Evolutionary conservation across 2,329 filamentous ascomycete species (phyloP), one percentile per base, ranked within the genome.

Genomic region (Penicillium concentricum): DNA sequence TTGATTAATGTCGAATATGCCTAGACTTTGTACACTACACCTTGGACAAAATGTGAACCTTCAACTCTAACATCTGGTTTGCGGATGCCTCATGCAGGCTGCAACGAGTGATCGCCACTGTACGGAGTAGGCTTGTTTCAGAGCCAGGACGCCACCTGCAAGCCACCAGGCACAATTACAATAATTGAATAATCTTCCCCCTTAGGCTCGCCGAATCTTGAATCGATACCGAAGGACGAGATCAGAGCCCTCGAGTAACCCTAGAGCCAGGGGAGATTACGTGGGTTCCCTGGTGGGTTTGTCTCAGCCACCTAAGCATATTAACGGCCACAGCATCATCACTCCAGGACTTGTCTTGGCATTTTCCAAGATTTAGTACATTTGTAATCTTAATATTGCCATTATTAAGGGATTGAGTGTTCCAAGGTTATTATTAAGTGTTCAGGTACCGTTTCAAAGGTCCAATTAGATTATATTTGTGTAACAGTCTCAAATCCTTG

Each of bases 161-260:
- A 56, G 48, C 48, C 54, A 56, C 48, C 54, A 56, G 54, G 54
- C 12, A 52, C 54, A 51, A 46, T 43, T 10, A 30, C 30, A 35
- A 50, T 47, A 38, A 49, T 54, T 30, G 16, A 53, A 20, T 30
- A 9, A 28, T 22, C 22, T 18, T 32, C 20, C 22, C 18, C 35
- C 35, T 16, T 9, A 5, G 24, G 30, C 15, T 52, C 30, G 32
- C 30, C n/a, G 16, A 22, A 37, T 44, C 16, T 38, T 22, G 13
- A 55, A 20, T 37, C 37, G 12, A 20, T 2, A n/a, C n/a, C n/a
- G n/a, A n/a, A n/a, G n/a, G n/a, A n/a, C n/a, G n/a, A n/a, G n/a
- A n/a, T n/a, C n/a, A n/a, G n/a, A n/a, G n/a, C n/a, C n/a, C n/a
- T n/a, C n/a, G n/a, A n/a, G n/a, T 26, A 26, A 26, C 24, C 24